phyloP scores from a whole-genome alignment of 2,329 filamentous ascomycete species.

The Hymenoscyphus fructigenus region DNA sequence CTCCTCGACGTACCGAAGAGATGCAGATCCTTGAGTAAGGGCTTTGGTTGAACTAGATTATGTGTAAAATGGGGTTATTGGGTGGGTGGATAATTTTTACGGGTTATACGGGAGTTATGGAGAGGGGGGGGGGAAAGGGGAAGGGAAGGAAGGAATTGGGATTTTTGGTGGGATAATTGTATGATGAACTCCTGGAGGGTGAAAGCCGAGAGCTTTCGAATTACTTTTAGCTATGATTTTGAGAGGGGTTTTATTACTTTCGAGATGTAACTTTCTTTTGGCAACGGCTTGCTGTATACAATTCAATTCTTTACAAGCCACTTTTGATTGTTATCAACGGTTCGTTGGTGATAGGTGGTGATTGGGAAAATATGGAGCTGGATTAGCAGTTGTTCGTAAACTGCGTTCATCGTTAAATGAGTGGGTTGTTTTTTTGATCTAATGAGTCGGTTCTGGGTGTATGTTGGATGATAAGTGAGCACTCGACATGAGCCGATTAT shows the following conservation, averaged over 20 bases:
- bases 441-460: not conserved
- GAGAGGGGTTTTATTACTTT: not conserved
- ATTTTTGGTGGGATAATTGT: not conserved
- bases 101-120: not conserved
- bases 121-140: not conserved
- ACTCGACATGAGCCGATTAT: not conserved
- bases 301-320: not conserved
- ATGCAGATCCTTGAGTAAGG: slow-evolving; percentile 63
- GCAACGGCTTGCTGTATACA: not conserved
- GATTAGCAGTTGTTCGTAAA: too few relatives aligned
- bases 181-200: not conserved
- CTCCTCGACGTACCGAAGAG: slow-evolving; percentile 60
- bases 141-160: not conserved
- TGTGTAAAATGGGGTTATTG: not conserved
- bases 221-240: not conserved
- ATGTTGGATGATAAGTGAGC: too few relatives aligned
- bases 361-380: not conserved
- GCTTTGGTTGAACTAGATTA: not conserved
- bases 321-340: not conserved
- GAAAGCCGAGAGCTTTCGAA: not conserved
- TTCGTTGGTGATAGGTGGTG: not conserved
- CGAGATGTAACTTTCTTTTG: not conserved
- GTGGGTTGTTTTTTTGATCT: not conserved
- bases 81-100: not conserved
- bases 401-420: not conserved